Evolutionary conservation across 805 yeast genomes (phyloP).

Genomic region (Hanseniaspora nectarophila): DNA sequence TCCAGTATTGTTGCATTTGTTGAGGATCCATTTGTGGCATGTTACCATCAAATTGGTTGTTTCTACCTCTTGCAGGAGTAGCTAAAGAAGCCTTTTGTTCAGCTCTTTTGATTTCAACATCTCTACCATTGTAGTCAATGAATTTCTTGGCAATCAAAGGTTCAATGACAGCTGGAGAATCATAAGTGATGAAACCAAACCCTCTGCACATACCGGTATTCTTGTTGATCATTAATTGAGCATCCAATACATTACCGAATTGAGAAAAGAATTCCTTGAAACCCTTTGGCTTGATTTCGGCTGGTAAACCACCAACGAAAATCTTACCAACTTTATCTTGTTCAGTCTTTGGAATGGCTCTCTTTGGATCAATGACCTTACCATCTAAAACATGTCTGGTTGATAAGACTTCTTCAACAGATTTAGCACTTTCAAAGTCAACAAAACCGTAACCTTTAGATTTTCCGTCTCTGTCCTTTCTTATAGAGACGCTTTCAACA

Average conservation of each 20-base stretch:
- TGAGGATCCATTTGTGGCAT: conserved; percentile 34
- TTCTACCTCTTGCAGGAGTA: conserved; percentile 29
- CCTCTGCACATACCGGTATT: conserved; percentile 96
- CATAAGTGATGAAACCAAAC: conserved; percentile 92
- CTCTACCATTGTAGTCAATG: conserved; percentile 72
- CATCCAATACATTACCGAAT: conserved; percentile 86
- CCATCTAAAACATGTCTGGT: conserved; percentile 88
- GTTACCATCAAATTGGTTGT: conserved; percentile 36
- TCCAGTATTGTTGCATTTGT: conserved; percentile 53
- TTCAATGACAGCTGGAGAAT: conserved; percentile 88
- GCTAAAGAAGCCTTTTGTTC: conserved; percentile 47
- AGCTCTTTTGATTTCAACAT: conserved; percentile 74
- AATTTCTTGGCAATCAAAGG: conserved; percentile 71
- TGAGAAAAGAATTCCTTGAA: conserved; percentile 75
- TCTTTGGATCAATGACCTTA: conserved; percentile 89
- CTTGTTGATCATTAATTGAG: conserved; percentile 92
- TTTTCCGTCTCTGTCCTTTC: conserved; percentile 86
- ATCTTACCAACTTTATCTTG: conserved; percentile 95
- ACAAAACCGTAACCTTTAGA: conserved; percentile 93
- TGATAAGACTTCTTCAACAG: conserved; percentile 77
- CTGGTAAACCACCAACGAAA: conserved; percentile 93
- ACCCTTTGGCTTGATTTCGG: conserved; percentile 83
- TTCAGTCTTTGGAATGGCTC: conserved; percentile 95
- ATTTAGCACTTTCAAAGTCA: conserved; percentile 66
- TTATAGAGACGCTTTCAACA: conserved; percentile 74